Percentiles rank a stretch among this genome's conserved stretches.
phyloP scores from a whole-genome alignment of 2,329 filamentous ascomycete species.

The Stemphylium lycopersici region DNA sequence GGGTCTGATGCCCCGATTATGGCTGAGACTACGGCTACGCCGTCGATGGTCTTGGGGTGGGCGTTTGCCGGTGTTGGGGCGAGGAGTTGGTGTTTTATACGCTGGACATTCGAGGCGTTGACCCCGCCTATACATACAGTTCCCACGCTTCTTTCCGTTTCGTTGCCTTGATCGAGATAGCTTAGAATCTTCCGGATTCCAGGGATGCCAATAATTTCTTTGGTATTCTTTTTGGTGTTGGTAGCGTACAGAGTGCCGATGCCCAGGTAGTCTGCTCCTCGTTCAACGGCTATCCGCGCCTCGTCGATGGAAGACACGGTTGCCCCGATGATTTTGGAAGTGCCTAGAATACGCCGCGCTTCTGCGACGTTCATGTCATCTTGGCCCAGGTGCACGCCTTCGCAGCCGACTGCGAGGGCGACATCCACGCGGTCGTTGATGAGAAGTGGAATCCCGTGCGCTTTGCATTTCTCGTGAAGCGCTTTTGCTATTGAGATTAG shows the following conservation, averaged over 20 bases:
- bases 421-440: conserved; percentile 96
- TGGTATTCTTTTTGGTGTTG: conserved; percentile 81
- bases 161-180: conserved; percentile 58
- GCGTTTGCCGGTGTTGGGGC: conserved; percentile 34
- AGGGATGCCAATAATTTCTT: conserved; percentile 75
- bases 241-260: conserved; percentile 91
- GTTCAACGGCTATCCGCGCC: conserved; percentile 71
- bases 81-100: conserved; percentile 74
- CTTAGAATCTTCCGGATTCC: conserved; percentile 72
- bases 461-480: conserved; percentile 73
- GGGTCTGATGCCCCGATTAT: conserved; percentile 78
- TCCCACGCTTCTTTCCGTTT: conserved; percentile 39
- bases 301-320: conserved; percentile 79
- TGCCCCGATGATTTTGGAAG: conserved; percentile 83
- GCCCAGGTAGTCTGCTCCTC: conserved; percentile 88
- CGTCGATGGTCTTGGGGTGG: conserved; percentile 69
- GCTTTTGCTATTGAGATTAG: conserved; percentile 73
- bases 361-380: conserved; percentile 79
- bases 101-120: conserved; percentile 75
- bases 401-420: conserved; percentile 80
- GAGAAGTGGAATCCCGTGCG: conserved; percentile 75
- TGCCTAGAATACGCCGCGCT: conserved; percentile 75
- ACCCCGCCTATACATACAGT: conserved; percentile 90
- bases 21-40: conserved; percentile 87
- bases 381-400: conserved; percentile 94